phyloP scores from a whole-genome alignment of 192 early-diverging fungal genomes.

The Backusella mclennaniae region DNA sequence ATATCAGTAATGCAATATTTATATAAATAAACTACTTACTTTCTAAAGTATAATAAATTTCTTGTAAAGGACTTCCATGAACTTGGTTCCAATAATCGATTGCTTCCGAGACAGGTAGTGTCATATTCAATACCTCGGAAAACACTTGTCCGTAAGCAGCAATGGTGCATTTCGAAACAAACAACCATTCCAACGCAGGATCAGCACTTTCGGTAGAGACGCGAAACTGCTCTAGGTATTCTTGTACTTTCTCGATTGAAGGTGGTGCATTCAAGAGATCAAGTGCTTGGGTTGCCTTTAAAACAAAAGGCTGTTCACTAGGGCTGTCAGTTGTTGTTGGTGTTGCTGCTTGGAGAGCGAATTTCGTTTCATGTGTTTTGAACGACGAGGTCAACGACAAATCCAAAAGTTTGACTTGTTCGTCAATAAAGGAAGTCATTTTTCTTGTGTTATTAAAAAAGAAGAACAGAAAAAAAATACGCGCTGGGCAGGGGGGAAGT shows the following conservation, averaged over 20 bases:
- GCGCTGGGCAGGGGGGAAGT: not conserved
- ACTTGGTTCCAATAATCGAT: slow-evolving; percentile 68
- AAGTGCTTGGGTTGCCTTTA: slow-evolving; percentile 2
- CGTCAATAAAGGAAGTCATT: not conserved
- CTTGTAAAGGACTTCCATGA: slow-evolving; percentile 41
- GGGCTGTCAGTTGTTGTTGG: not conserved
- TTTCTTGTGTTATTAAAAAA: not conserved
- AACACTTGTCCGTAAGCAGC: slow-evolving; percentile 59
- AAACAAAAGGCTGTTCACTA: not conserved
- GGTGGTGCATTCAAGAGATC: not conserved
- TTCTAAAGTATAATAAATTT: slow-evolving; percentile 43
- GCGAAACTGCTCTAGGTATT: not conserved
- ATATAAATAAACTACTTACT: slow-evolving; percentile 31
- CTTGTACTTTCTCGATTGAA: slow-evolving; percentile 1
- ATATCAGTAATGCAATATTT: not conserved
- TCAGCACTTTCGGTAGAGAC: not conserved
- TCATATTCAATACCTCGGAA: slow-evolving; percentile 53
- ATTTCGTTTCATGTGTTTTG: not conserved
- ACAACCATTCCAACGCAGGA: slow-evolving; percentile 41
- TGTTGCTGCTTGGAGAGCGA: not conserved
- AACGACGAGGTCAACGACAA: not conserved
- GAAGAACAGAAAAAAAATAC: not conserved
- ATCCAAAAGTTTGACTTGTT: slow-evolving; percentile 6
- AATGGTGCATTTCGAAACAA: slow-evolving; percentile 49
- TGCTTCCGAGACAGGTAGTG: slow-evolving; percentile 58